Conservation (phyloP, 192 early-diverging fungal genomes). For the Tieghemiomyces parasiticus region DNA sequence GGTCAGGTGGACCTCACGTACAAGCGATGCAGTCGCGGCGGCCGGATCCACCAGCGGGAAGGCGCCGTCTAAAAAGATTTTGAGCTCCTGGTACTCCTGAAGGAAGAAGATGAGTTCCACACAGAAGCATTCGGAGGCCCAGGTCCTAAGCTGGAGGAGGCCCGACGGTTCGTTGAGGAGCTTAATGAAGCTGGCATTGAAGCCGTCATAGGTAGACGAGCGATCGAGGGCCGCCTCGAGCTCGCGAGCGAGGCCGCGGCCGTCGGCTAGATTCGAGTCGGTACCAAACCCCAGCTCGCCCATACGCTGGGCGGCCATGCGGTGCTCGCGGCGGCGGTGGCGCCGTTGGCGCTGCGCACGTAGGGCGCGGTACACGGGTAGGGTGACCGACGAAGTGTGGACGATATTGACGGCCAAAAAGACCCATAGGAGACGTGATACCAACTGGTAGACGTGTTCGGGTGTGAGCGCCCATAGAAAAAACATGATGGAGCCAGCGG, state of each 20-base stretch:
- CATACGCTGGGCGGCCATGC: too few species aligned
- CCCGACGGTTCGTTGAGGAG: not conserved
- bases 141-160: not conserved
- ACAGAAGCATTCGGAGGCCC: conserved; percentile 6
- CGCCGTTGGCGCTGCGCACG: not conserved
- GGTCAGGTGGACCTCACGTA: too few species aligned
- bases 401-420: not conserved
- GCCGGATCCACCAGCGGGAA: not conserved
- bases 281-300: not conserved
- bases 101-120: conserved; percentile 1
- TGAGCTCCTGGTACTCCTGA: conserved; percentile 6
- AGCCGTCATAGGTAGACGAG: too few species aligned
- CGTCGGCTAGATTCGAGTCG: not conserved
- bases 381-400: conserved; percentile 5
- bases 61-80: not conserved
- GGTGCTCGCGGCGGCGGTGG: not conserved
- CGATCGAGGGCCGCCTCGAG: not conserved
- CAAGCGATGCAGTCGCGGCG: not conserved
- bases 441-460: not conserved
- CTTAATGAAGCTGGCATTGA: not conserved
- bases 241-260: not conserved
- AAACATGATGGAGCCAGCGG: conserved; percentile 1
- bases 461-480: not conserved
- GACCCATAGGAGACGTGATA: not conserved
- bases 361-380: not conserved